Evolutionary conservation across 768 basidiomycete species (phyloP).

Genomic region (Podaxis pistillaris): DNA sequence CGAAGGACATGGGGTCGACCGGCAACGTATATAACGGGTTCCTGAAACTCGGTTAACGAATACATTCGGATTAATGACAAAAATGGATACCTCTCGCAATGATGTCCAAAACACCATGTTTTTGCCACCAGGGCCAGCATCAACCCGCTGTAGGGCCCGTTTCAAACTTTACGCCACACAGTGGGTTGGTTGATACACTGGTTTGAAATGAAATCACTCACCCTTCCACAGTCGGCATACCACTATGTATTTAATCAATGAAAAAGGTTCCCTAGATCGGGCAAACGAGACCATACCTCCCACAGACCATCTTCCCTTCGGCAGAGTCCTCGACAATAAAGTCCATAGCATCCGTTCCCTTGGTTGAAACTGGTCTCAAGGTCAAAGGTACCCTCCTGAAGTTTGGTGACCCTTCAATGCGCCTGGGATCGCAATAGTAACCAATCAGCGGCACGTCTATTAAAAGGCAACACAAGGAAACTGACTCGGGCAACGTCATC

Average conservation of each 20-base stretch:
- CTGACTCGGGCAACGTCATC: conserved; percentile 90
- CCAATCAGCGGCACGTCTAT: neutral
- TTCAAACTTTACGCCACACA: conserved; percentile 52
- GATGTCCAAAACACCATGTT: conserved; percentile 93
- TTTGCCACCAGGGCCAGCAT: conserved; percentile 74
- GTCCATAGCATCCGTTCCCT: conserved; percentile 30
- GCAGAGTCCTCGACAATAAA: conserved; percentile 35
- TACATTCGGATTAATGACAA: conserved; percentile 8
- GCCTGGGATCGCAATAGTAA: conserved; percentile 30
- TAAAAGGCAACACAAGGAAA: neutral
- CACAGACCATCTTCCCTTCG: conserved; percentile 67
- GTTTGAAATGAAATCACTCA: conserved; percentile 25
- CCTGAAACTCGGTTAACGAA: conserved; percentile 39
- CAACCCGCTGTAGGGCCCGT: conserved; percentile 72
- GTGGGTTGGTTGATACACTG: neutral
- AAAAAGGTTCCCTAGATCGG: neutral
- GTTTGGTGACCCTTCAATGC: conserved; percentile 93
- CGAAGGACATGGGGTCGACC: conserved; percentile 90
- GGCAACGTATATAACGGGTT: conserved; percentile 89
- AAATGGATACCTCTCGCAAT: conserved; percentile 66
- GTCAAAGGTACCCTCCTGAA: conserved; percentile 81
- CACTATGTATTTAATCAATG: conserved; percentile 42
- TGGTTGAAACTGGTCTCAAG: conserved; percentile 34
- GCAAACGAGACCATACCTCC: conserved; percentile 46
- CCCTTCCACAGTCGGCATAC: conserved; percentile 96